Base-by-base conservation (phyloP, 2,329 filamentous ascomycete species). In the Fusarium torulosum region DNA sequence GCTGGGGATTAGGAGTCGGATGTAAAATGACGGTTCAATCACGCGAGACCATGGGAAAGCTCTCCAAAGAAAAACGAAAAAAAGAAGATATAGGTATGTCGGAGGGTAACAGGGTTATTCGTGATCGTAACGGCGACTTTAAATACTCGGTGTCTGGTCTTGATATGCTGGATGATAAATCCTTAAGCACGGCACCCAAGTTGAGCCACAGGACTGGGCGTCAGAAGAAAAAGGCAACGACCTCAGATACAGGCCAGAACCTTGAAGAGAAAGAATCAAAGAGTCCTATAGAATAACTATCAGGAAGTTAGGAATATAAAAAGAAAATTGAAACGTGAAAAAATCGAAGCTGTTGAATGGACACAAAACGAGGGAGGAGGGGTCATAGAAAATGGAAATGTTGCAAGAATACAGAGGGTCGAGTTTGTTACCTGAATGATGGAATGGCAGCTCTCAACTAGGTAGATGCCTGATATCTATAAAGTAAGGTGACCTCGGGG, bases 351-450 rank as follows among this genome's bases (percentile, higher is more conserved):
- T 19, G 35, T 37, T 37, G 35, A 31, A 21, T 19, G 50, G 14
- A 31, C n/a, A 6, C 8, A 29, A 41, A 42, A 27, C 52, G 58
- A 55, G 45, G 40, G 51, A 52, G 47, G 53, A 54, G 58, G 50
- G 58, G 43, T 46, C 42, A 44, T 43, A 29, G 61, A 51, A 13
- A 17, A 40, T 19, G 29, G 29, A 45, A 37, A 63, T 42, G 27
- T 44, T 44, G 56, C 47, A 54, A 38, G 52, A 45, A 29, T 33
- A 55, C 38, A 59, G n/a, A 53, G n/a, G 27, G 23, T 53, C 25
- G 35, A 59, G 31, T 47, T 59, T 53, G 33, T 47, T 65, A 65
- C 46, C 53, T 44, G 60, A 29, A 29, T 13, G 27, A 31, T 35
- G 58, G 17, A 25, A 25, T 13, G 10, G 27, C 29, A 31, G 23